Base-by-base conservation (phyloP, 2,329 filamentous ascomycete genomes). In the Aphanoascus verrucosus region DNA sequence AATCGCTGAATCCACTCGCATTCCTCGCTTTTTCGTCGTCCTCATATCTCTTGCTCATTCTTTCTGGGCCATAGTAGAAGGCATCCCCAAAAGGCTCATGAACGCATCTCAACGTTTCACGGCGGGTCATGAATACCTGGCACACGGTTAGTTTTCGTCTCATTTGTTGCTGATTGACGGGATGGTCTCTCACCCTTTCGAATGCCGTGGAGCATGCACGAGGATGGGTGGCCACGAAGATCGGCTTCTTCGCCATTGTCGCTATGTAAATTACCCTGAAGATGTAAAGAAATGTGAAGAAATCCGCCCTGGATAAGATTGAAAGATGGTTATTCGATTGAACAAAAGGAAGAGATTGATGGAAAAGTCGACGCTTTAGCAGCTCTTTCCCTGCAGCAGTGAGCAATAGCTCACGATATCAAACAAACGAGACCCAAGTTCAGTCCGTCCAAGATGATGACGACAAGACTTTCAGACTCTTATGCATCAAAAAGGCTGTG, bases 81-180 rank as follows among this genome's bases (percentile, higher is more conserved):
- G 90, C 86, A 72, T 97, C 93, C 52, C 91, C 91, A 71, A 97
- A 97, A 4, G 93, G 93, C 74, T 98, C 93, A 69, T 97, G 93
- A 62, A 93, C 77, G 67, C 88, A 94, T 63, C 84, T 77, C 56
- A 97, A 79, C 52, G 78, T 83, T 65, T 94, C 84, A 62, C 81
- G 80, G 61, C 88, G 85, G 62, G 90, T 95, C 91, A 97, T 96
- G 71, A 98, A 97, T 60, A 97, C 90, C 87, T 93, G 61, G 40
- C 12, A 28, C 8, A 40, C 23, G 44, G 48, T 45, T 15, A 50
- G 40, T 61, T 9, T 31, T 60, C 56, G 53, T 57, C 47, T 49
- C 38, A 28, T 9, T 38, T 37, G 3, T 38, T 37, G 3, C 23
- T 14, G 2, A 20, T 49, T 41, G 44, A 37, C 34, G 52, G 23